phyloP scores from a whole-genome alignment of 2,329 filamentous ascomycete genomes.

The Penicillium psychrosexuale region DNA sequence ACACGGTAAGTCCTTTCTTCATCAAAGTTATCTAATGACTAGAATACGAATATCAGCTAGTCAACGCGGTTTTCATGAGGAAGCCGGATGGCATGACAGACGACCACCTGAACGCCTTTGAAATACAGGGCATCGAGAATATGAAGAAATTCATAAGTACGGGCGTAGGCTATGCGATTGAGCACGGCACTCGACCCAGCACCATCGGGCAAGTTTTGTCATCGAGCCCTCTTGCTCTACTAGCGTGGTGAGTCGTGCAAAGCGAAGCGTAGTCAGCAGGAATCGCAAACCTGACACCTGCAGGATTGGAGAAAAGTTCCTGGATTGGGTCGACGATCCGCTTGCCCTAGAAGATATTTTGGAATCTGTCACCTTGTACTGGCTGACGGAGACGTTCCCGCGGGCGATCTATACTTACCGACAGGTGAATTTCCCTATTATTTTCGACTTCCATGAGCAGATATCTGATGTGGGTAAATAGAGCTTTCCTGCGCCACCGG shows the following conservation, averaged over 20 bases:
- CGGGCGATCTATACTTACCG: conserved; percentile 34
- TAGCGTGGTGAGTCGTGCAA: conserved; percentile 28
- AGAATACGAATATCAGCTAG: conserved; percentile 17
- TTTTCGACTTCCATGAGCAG: not conserved
- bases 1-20: conserved; percentile 24
- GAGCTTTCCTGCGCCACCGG: conserved; percentile 18
- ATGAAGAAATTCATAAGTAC: conserved; percentile 16
- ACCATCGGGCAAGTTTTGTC: conserved; percentile 37
- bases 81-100: conserved; percentile 24
- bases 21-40: not conserved
- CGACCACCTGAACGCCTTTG: conserved; percentile 18
- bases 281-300: not conserved
- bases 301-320: conserved; percentile 42
- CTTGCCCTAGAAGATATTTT: conserved; percentile 33
- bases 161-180: conserved; percentile 27
- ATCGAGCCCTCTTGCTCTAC: conserved; percentile 30
- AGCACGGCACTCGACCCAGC: conserved; percentile 33
- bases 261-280: not conserved
- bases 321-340: conserved; percentile 37
- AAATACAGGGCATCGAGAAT: conserved; percentile 32
- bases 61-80: conserved; percentile 29
- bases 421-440: conserved; percentile 20
- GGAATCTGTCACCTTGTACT: conserved; percentile 36
- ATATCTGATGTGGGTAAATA: not conserved
- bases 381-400: conserved; percentile 40